These are phyloP conservation scores for Botryotinia narcissicola DNA, from an alignment of 2,329 filamentous ascomycete species.

Conservation along the genomic window DNA sequence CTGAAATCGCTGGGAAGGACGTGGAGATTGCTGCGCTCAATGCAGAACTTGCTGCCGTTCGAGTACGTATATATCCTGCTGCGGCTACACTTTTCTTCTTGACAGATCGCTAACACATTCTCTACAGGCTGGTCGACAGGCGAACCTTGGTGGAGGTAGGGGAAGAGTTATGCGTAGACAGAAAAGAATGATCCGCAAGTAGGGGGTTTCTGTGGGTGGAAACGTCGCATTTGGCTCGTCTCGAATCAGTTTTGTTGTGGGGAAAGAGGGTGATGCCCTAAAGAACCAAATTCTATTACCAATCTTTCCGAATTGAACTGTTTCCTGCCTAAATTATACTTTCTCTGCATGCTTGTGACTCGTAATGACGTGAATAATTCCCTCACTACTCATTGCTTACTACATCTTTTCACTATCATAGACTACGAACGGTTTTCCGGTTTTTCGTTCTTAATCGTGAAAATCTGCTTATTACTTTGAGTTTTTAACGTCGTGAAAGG, in stretches of 20 bases:
- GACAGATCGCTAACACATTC: neutral
- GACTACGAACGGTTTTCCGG: neutral
- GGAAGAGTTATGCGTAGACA: neutral
- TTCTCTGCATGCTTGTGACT: neutral
- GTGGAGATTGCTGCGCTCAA: neutral
- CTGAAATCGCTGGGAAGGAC: neutral
- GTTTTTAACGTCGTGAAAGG: accelerated
- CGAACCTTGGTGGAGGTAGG: neutral
- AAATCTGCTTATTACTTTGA: accelerated
- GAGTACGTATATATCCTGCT: slow-evolving; percentile 3
- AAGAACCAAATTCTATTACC: neutral
- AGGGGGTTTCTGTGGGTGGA: neutral
- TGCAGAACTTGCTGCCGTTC: neutral
- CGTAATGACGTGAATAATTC: neutral
- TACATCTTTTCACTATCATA: neutral
- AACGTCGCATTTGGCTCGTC: neutral
- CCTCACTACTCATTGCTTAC: neutral
- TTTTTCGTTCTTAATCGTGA: accelerated
- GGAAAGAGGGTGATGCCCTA: neutral
- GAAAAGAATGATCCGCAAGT: neutral
- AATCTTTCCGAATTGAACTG: neutral
- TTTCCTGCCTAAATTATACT: neutral
- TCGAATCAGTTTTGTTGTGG: neutral
- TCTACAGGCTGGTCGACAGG: neutral
- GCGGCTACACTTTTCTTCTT: too few relatives aligned